Evolutionary conservation across 2,329 filamentous ascomycete genomes (phyloP).

Genomic region (Oidium heveae): DNA sequence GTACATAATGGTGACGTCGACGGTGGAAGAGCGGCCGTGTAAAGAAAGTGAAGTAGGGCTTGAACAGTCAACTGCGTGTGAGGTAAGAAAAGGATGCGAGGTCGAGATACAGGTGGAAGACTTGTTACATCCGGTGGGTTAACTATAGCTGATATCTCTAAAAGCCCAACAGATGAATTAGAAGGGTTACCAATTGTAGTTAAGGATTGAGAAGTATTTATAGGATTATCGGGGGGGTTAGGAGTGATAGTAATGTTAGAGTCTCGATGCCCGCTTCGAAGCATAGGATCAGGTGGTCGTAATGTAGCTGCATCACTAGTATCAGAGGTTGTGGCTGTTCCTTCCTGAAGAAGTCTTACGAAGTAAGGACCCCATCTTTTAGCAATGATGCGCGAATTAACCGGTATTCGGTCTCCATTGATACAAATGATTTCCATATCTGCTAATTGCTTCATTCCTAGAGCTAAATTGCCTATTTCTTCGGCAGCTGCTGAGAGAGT

Average conservation of each 20-base stretch:
- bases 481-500: constrained; percentile 54
- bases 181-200: too few species aligned
- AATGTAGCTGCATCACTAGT: constrained; percentile 54
- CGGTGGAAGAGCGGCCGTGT: constrained; percentile 69
- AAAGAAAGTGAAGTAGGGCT: constrained; percentile 75
- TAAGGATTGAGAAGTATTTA: too few species aligned
- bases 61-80: constrained; percentile 79
- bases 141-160: constrained; percentile 5
- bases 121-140: constrained; percentile 6
- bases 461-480: constrained; percentile 58
- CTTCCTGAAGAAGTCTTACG: constrained; percentile 66
- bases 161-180: not conserved
- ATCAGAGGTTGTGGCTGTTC: constrained; percentile 35
- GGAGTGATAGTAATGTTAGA: constrained; percentile 72
- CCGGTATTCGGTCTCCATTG: constrained; percentile 70
- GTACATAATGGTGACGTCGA: constrained; percentile 59
- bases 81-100: constrained; percentile 72
- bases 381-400: constrained; percentile 74
- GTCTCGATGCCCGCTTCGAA: constrained; percentile 37
- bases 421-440: constrained; percentile 96
- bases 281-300: constrained; percentile 30
- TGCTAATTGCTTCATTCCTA: constrained; percentile 58
- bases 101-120: constrained; percentile 25
- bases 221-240: constrained; percentile 13
- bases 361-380: constrained; percentile 91